Evolutionary conservation across 2,329 filamentous ascomycete species (phyloP).

Genomic region (Curvularia eragrostidis): DNA sequence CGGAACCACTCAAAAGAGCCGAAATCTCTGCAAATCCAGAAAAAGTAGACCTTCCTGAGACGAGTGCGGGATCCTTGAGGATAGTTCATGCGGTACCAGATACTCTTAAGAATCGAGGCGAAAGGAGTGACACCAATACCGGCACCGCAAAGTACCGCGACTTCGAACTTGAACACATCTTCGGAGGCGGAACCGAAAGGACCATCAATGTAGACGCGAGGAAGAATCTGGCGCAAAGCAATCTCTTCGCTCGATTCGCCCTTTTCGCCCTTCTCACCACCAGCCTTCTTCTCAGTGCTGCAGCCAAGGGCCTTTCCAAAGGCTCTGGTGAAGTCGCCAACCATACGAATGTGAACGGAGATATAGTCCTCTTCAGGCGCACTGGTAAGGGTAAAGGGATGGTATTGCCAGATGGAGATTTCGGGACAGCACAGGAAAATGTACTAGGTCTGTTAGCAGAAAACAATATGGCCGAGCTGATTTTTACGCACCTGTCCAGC

Average conservation of each 20-base stretch:
- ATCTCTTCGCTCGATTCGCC: conserved; percentile 70
- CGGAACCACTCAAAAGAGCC: conserved; percentile 91
- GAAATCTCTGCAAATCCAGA: conserved; percentile 90
- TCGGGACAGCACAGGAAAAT: conserved; percentile 89
- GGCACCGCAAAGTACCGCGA: conserved; percentile 58
- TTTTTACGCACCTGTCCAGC: conserved; percentile 65
- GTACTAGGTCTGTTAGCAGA: conserved; percentile 59
- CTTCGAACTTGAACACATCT: conserved; percentile 77
- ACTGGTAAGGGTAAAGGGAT: conserved; percentile 85
- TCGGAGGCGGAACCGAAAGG: conserved; percentile 87
- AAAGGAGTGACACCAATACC: conserved; percentile 62
- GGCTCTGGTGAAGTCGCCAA: conserved; percentile 79
- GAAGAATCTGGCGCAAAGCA: conserved; percentile 75
- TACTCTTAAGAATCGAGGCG: conserved; percentile 72
- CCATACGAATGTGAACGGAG: conserved; percentile 81
- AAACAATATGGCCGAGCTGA: not conserved
- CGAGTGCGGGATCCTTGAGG: conserved; percentile 75
- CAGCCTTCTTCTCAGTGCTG: conserved; percentile 67
- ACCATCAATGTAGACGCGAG: conserved; percentile 81
- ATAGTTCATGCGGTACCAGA: conserved; percentile 94
- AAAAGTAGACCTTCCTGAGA: conserved; percentile 87
- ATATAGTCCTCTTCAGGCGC: conserved; percentile 91
- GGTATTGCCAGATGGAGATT: conserved; percentile 87
- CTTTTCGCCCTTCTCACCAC: conserved; percentile 53
- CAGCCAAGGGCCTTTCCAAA: conserved; percentile 76